These are phyloP conservation scores for Aspergillus clavatus DNA, from an alignment of 2,329 filamentous ascomycete species.

Conservation along the genomic window DNA sequence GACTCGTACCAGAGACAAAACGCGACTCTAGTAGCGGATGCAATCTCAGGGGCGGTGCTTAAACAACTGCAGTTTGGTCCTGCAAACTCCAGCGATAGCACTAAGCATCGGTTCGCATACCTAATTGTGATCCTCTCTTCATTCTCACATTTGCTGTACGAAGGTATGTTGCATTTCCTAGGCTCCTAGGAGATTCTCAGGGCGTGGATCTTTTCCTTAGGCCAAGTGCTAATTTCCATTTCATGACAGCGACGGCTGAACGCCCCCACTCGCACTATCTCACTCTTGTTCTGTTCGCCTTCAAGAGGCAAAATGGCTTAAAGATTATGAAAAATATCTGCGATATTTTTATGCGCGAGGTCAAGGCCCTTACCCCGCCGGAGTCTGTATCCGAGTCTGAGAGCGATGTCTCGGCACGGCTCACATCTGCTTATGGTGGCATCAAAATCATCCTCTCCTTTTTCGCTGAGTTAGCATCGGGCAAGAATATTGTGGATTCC, in stretches of 20 bases:
- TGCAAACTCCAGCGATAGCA: slow-evolving; percentile 45
- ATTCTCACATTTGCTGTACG: slow-evolving; percentile 72
- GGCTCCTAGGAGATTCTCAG: neutral
- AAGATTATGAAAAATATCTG: slow-evolving; percentile 68
- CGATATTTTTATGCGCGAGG: slow-evolving; percentile 60
- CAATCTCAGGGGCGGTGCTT: slow-evolving; percentile 67
- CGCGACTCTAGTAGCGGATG: slow-evolving; percentile 57
- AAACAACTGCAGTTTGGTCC: slow-evolving; percentile 57
- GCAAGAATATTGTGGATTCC: slow-evolving; percentile 77
- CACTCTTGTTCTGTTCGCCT: slow-evolving; percentile 76
- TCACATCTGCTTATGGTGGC: slow-evolving; percentile 53
- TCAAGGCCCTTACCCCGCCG: slow-evolving; percentile 45
- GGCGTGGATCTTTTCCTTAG: neutral
- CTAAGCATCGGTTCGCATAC: slow-evolving; percentile 66
- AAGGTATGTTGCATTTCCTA: slow-evolving; percentile 45
- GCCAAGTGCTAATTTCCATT: slow-evolving; percentile 4
- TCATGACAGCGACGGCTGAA: slow-evolving; percentile 39
- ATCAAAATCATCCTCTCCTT: slow-evolving; percentile 82
- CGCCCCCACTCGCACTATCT: slow-evolving; percentile 50
- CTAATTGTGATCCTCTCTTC: slow-evolving; percentile 77
- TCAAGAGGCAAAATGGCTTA: slow-evolving; percentile 77
- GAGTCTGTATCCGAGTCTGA: slow-evolving; percentile 37
- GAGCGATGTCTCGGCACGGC: slow-evolving; percentile 38
- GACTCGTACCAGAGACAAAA: slow-evolving; percentile 62
- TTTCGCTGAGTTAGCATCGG: slow-evolving; percentile 69